Evolutionary conservation across 2,329 filamentous ascomycete genomes (phyloP).

Genomic region (Blastomyces percursus): DNA sequence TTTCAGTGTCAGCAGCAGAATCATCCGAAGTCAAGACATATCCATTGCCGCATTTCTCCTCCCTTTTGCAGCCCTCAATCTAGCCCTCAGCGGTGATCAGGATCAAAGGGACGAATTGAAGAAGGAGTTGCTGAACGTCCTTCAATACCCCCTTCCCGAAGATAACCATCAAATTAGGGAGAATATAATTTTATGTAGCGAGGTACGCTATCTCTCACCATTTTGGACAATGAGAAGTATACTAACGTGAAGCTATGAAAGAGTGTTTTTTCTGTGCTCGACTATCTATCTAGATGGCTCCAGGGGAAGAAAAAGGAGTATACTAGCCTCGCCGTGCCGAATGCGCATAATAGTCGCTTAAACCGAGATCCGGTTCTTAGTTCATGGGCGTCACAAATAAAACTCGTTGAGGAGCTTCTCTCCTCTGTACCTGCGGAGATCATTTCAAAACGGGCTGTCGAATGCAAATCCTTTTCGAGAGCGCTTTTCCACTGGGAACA

Average conservation of each 20-base stretch:
- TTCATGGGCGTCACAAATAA: slow-evolving; percentile 36
- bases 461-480: slow-evolving; percentile 84
- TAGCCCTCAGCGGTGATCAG: slow-evolving; percentile 62
- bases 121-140: slow-evolving; percentile 61
- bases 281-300: slow-evolving; percentile 85
- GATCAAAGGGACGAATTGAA: slow-evolving; percentile 54
- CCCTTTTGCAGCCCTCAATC: slow-evolving; percentile 75
- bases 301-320: slow-evolving; percentile 58
- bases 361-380: slow-evolving; percentile 23
- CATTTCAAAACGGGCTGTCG: slow-evolving; percentile 75
- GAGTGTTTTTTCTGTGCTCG: slow-evolving; percentile 81
- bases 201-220: slow-evolving; percentile 46
- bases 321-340: slow-evolving; percentile 22
- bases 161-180: slow-evolving; percentile 53
- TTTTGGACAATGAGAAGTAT: neutral
- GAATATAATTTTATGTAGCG: slow-evolving; percentile 72
- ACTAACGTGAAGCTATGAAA: slow-evolving; percentile 27
- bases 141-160: slow-evolving; percentile 51
- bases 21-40: slow-evolving; percentile 76
- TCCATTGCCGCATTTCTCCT: slow-evolving; percentile 79
- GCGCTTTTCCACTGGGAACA: slow-evolving; percentile 94
- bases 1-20: slow-evolving; percentile 68
- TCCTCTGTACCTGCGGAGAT: slow-evolving; percentile 57
- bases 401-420: slow-evolving; percentile 62
- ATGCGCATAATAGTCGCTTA: slow-evolving; percentile 21